These are phyloP conservation scores for Neofusicoccum kwambonambiense DNA, from an alignment of 2,329 filamentous ascomycete genomes.

Conservation along the genomic window DNA sequence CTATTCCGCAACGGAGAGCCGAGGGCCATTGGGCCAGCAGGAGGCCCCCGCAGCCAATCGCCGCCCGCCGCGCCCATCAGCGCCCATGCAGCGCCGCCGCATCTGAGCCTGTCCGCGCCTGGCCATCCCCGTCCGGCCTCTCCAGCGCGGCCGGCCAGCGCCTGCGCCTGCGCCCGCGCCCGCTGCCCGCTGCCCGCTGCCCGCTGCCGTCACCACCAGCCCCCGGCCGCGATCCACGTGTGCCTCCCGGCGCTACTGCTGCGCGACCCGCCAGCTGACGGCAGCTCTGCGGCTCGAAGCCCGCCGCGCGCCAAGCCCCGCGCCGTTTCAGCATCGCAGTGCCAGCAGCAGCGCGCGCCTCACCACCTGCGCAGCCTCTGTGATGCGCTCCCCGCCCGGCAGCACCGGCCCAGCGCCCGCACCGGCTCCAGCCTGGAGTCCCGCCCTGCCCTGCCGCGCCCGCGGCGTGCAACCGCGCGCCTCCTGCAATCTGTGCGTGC, in stretches of 20 bases:
- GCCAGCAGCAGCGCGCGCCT: neutral
- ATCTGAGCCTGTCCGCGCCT: neutral
- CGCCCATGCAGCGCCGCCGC: neutral
- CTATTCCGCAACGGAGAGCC: conserved; percentile 16
- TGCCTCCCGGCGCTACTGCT: conserved; percentile 13
- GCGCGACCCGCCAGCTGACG: conserved; percentile 1
- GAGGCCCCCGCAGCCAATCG: neutral
- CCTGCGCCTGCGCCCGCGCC: too few relatives aligned
- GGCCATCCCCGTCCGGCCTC: neutral
- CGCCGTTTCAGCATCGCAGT: conserved; percentile 1
- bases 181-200: neutral
- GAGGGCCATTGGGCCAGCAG: neutral
- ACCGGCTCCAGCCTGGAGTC: neutral
- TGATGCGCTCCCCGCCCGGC: neutral
- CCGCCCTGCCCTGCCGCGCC: neutral
- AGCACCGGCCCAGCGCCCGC: neutral
- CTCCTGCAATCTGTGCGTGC: neutral
- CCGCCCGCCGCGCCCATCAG: neutral
- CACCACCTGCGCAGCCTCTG: neutral
- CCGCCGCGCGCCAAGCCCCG: conserved; percentile 1
- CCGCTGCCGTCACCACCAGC: neutral
- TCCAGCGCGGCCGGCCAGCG: too few relatives aligned
- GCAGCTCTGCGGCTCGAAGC: conserved; percentile 11
- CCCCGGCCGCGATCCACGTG: conserved; percentile 14
- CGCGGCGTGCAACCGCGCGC: neutral